Evolutionary conservation across 1,284 basidiomycete genomes (phyloP).

Genomic region (Ganoderma meredithae): DNA sequence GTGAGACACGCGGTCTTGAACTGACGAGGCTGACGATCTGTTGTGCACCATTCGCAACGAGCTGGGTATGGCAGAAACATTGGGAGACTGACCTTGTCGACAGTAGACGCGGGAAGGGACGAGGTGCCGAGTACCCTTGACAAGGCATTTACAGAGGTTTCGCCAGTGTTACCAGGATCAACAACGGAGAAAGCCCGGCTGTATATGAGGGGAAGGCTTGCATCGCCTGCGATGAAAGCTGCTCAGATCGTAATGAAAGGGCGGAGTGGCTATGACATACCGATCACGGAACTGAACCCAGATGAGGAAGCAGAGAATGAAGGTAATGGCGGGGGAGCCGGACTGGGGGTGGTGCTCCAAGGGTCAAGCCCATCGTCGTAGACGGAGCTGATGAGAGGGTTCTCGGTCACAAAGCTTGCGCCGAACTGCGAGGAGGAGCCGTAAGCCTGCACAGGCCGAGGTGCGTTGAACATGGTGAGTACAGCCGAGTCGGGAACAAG

Average conservation of each 20-base stretch:
- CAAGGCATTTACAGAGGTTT: conserved; percentile 81
- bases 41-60: not conserved
- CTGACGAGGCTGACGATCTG: conserved; percentile 88
- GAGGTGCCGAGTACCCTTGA: conserved; percentile 82
- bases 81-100: conserved; percentile 73
- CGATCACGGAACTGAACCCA: conserved; percentile 74
- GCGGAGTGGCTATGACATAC: conserved; percentile 45
- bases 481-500: conserved; percentile 12
- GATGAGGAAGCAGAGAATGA: conserved; percentile 50
- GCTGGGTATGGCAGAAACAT: not conserved
- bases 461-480: conserved; percentile 76
- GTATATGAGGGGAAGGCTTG: conserved; percentile 83
- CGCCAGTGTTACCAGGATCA: conserved; percentile 71
- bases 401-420: conserved; percentile 76
- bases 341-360: conserved; percentile 85
- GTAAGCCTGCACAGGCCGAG: conserved; percentile 73
- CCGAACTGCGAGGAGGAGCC: conserved; percentile 63
- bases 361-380: conserved; percentile 86
- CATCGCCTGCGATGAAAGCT: conserved; percentile 58
- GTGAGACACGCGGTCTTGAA: conserved; percentile 78
- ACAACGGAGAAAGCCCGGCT: conserved; percentile 75
- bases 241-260: conserved; percentile 1
- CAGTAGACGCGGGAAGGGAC: conserved; percentile 76
- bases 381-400: conserved; percentile 77
- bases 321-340: conserved; percentile 66